Evolutionary conservation across 768 basidiomycete genomes (phyloP), one percentile per base, ranked within the genome.

Genomic region (Serpula lacrymans): DNA sequence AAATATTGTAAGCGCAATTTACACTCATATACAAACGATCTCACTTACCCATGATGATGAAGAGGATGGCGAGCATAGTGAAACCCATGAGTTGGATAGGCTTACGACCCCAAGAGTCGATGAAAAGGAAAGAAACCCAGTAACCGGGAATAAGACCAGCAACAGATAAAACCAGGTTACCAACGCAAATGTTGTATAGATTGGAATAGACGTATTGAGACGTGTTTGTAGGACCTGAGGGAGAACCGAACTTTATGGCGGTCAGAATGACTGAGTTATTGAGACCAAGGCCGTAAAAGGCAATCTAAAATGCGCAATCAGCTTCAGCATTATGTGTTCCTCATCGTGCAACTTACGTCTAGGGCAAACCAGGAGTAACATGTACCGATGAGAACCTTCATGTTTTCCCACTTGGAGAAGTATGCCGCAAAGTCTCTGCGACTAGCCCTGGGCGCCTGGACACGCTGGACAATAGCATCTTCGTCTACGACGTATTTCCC

Each of bases 311-410:
- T 20, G 13, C 34, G 5, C 31, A 52, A 29, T 14, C 6, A 31
- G 9, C 46, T 21, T 16, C 22, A 6, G 14, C n/a, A 12, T 5
- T 13, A 6, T 6, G 21, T 16, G 35, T 4, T 18, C 8, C 20
- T 22, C 10, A 9, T 16, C 2, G 14, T 29, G 17, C 17, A 5
- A 69, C 83, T 40, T 23, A 82, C 82, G 50, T 88, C 89, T 18
- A 91, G 76, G 7, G 89, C 90, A 46, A 93, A 93, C 91, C 91
- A 94, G 7, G 83, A 86, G 59, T 83, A 93, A 0, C 87, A 62
- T 0, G 80, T 73, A 12, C 88, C 91, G 34, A 93, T 60, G 41
- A 93, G 73, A 37, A 89, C 65, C 66, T 93, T 94, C 50, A 74
- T 60, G 61, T 95, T 89, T 61, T 81, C 53, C 84, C 84, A 84